phyloP scores from a whole-genome alignment of 352 stramenopile species.

The Blastocystis sp. region DNA sequence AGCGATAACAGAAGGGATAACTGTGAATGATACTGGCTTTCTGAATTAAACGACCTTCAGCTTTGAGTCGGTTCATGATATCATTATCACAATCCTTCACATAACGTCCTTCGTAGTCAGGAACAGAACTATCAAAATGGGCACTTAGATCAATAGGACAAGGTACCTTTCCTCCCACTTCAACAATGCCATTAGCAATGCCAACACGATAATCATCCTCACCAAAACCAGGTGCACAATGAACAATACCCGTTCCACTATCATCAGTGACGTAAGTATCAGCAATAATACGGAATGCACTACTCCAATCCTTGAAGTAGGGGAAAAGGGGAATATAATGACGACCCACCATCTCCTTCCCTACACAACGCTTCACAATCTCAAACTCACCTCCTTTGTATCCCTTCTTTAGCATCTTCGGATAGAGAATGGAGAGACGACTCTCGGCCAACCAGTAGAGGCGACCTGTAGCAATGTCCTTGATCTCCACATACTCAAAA shows the following conservation, averaged over 20 bases:
- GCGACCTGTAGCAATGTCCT: constrained; percentile 85
- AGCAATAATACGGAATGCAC: constrained; percentile 90
- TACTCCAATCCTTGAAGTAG: constrained; percentile 83
- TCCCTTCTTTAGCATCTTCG: constrained; percentile 90
- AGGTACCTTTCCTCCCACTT: constrained; percentile 87
- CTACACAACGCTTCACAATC: constrained; percentile 84
- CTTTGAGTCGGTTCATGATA: constrained; percentile 91
- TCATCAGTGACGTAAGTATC: constrained; percentile 97
- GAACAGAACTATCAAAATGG: constrained; percentile 76
- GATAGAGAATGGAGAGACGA: constrained; percentile 90
- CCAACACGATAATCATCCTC: constrained; percentile 99
- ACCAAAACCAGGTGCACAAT: constrained; percentile 96
- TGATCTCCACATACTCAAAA: constrained; percentile 95
- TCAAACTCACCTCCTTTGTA: constrained; percentile 85
- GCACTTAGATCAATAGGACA: constrained; percentile 95
- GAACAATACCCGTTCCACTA: constrained; percentile 89
- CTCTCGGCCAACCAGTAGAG: constrained; percentile 88
- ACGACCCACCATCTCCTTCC: constrained; percentile 87
- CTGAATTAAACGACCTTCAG: constrained; percentile 86
- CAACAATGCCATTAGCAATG: constrained; percentile 86
- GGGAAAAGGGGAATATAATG: constrained; percentile 93
- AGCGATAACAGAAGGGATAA: constrained; percentile 99
- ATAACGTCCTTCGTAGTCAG: constrained; percentile 76
- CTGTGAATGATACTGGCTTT: constrained; percentile 94
- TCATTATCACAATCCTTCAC: constrained; percentile 97